Conservation (phyloP, 73 alveolate species). For the Tetrahymena borealis region DNA sequence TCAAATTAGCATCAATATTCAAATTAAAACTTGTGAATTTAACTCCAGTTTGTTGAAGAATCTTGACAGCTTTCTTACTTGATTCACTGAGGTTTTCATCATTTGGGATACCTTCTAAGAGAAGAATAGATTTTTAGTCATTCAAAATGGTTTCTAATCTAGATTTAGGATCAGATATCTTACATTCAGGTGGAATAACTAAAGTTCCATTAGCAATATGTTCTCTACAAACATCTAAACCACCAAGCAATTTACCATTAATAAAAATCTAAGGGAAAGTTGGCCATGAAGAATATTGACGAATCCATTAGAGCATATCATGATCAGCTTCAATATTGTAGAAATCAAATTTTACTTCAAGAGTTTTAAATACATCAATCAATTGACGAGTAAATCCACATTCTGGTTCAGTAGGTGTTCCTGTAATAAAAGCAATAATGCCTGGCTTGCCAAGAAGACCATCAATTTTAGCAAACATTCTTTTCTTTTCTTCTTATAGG, state of each 20-base stretch:
- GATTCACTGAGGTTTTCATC: background rate
- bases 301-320: conserved; percentile 4
- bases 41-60: background rate
- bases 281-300: conserved; percentile 77
- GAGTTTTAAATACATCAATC: background rate
- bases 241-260: conserved; percentile 72
- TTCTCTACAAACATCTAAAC: conserved; percentile 63
- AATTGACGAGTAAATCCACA: conserved; percentile 28
- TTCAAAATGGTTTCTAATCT: background rate
- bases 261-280: conserved; percentile 78
- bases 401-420: conserved; percentile 35
- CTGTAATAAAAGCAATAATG: conserved; percentile 29
- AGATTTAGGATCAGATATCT: background rate
- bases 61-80: background rate
- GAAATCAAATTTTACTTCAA: conserved; percentile 7
- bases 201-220: background rate
- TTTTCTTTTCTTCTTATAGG: background rate
- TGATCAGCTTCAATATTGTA: conserved; percentile 27
- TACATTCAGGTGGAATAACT: background rate
- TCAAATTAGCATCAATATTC: background rate
- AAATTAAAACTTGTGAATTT: background rate
- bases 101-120: background rate
- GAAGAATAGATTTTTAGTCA: background rate
- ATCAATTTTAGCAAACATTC: conserved; percentile 7
- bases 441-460: conserved; percentile 5